Percentiles rank a stretch among this genome's conserved stretches.
These are phyloP conservation scores for Xylariaceae sp. DNA, from an alignment of 2,329 filamentous ascomycete species.

Conservation along the genomic window DNA sequence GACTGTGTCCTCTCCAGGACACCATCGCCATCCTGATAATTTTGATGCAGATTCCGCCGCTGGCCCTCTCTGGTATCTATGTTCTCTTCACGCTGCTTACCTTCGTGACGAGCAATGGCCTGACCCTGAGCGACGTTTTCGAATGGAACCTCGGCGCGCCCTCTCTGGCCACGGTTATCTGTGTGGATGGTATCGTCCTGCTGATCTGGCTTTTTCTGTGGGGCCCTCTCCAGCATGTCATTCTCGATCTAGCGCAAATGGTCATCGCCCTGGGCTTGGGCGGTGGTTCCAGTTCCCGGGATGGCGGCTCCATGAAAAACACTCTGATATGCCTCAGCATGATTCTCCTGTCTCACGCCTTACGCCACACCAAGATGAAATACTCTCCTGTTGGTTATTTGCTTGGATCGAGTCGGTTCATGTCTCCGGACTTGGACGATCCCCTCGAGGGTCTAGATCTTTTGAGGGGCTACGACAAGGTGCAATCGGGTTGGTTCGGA, in stretches of 20 bases:
- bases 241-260: constrained; percentile 84
- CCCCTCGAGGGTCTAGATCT: constrained; percentile 41
- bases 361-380: constrained; percentile 45
- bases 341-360: constrained; percentile 52
- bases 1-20: constrained; percentile 85
- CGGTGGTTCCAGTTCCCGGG: constrained; percentile 66
- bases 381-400: constrained; percentile 44
- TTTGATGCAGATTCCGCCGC: constrained; percentile 83
- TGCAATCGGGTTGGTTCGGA: constrained; percentile 49
- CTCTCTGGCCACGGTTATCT: constrained; percentile 75
- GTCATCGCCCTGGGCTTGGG: constrained; percentile 89
- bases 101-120: constrained; percentile 76
- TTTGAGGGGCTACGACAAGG: constrained; percentile 48
- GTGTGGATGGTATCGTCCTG: constrained; percentile 78
- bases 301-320: constrained; percentile 62
- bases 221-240: constrained; percentile 80
- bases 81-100: constrained; percentile 89
- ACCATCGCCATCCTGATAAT: constrained; percentile 96
- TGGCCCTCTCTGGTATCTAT: constrained; percentile 83
- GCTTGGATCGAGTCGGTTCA: constrained; percentile 43
- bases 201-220: constrained; percentile 83
- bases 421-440: constrained; percentile 43
- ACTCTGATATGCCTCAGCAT: constrained; percentile 66
- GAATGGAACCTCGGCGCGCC: constrained; percentile 82
- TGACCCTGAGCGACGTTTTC: constrained; percentile 86